Percentiles rank a stretch among this genome's conserved stretches.
These are phyloP conservation scores for Lipomyces oligophaga DNA, from an alignment of 805 yeast genomes.

Conservation along the genomic window DNA sequence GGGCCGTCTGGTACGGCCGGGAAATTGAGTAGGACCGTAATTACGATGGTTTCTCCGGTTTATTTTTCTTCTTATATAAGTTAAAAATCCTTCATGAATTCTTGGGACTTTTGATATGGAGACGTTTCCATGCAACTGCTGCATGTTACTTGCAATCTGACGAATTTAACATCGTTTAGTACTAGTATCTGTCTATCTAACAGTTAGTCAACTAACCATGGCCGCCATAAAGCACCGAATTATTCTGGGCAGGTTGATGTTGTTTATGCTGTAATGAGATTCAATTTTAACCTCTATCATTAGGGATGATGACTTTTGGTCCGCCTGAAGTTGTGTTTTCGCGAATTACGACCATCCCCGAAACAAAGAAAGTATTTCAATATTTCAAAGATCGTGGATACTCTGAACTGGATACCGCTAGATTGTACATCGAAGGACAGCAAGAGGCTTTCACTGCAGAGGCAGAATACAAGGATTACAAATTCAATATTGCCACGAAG, in stretches of 20 bases:
- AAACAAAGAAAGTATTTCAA: constrained; percentile 10
- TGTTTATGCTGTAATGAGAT: neutral
- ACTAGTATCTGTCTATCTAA: too few relatives aligned
- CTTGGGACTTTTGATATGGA: too few relatives aligned
- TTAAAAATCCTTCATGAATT: too few relatives aligned
- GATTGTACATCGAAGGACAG: constrained; percentile 29
- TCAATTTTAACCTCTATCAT: neutral
- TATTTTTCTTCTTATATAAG: too few relatives aligned
- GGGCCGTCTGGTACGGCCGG: too few relatives aligned
- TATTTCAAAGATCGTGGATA: constrained; percentile 25
- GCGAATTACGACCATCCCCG: constrained; percentile 4
- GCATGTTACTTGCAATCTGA: too few relatives aligned
- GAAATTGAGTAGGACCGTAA: too few relatives aligned
- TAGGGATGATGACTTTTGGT: constrained; percentile 18
- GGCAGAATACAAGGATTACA: constrained; percentile 12
- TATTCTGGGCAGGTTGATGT: constrained; percentile 6
- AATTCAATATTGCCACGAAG: constrained; percentile 28
- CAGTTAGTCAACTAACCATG: too few relatives aligned
- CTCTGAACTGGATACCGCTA: constrained; percentile 32
- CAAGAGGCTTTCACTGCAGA: constrained; percentile 21
- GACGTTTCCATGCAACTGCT: too few relatives aligned
- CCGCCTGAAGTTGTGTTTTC: constrained; percentile 5
- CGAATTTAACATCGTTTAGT: too few relatives aligned
- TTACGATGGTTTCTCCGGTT: too few relatives aligned
- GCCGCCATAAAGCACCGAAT: neutral